phyloP scores from a whole-genome alignment of 2,329 filamentous ascomycete species.

The Immersiporthe knoxdaviesiana region DNA sequence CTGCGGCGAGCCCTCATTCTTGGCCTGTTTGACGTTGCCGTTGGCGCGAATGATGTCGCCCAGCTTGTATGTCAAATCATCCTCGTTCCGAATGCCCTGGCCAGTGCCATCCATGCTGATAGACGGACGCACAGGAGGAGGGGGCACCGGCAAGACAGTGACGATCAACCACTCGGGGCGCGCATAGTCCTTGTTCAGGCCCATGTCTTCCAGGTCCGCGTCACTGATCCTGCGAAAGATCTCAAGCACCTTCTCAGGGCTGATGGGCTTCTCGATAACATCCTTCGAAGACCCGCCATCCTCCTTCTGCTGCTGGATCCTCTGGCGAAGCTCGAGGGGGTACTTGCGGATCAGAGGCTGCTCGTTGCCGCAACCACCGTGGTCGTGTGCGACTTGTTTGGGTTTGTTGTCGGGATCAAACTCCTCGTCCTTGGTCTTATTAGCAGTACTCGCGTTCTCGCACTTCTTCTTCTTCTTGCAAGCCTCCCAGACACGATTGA shows the following conservation, averaged over 20 bases:
- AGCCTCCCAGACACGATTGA: slow-evolving; percentile 87
- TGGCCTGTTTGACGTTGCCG: slow-evolving; percentile 87
- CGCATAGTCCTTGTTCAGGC: slow-evolving; percentile 91
- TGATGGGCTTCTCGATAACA: slow-evolving; percentile 50
- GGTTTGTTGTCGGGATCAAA: slow-evolving; percentile 63
- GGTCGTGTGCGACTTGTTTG: slow-evolving; percentile 59
- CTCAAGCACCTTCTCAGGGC: slow-evolving; percentile 82
- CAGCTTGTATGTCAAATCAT: slow-evolving; percentile 99
- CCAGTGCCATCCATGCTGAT: slow-evolving; percentile 96
- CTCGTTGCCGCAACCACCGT: slow-evolving; percentile 91
- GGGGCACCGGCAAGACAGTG: slow-evolving; percentile 91
- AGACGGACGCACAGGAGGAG: slow-evolving; percentile 92
- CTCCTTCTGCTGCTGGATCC: slow-evolving; percentile 36
- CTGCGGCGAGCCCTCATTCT: slow-evolving; percentile 86
- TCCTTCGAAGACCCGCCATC: slow-evolving; percentile 64
- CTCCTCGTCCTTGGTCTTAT: slow-evolving; percentile 70
- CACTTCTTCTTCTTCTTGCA: slow-evolving; percentile 89
- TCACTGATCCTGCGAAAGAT: slow-evolving; percentile 86
- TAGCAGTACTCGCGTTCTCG: slow-evolving; percentile 71
- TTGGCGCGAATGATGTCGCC: slow-evolving; percentile 98
- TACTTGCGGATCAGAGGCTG: slow-evolving; percentile 88
- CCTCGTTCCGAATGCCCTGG: slow-evolving; percentile 90
- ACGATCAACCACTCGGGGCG: slow-evolving; percentile 98
- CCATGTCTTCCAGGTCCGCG: slow-evolving; percentile 82
- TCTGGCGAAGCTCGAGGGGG: slow-evolving; percentile 73